Percentiles rank a stretch among this genome's conserved stretches.
Conservation (phyloP, 2,329 filamentous ascomycete genomes). For the Colletotrichum sp. region DNA sequence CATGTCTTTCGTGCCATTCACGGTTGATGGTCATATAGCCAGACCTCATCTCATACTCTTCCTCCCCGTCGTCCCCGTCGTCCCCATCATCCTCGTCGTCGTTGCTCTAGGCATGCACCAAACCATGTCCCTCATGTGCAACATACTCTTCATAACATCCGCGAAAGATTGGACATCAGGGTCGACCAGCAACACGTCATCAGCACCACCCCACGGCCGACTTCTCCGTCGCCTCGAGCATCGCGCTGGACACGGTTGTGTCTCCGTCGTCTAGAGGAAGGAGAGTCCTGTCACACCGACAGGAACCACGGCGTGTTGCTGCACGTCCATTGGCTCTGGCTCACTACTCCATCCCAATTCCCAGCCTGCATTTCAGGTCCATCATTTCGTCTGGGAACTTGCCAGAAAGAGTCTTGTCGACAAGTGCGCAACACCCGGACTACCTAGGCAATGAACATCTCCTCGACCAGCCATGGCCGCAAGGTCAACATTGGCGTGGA, state of each 20-base stretch:
- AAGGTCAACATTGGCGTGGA: background rate
- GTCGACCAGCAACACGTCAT: background rate
- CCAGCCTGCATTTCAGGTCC: background rate
- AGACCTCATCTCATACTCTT: background rate
- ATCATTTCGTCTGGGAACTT: background rate
- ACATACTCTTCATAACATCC: background rate
- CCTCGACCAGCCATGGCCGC: background rate
- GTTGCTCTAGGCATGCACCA: background rate
- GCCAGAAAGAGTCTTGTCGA: background rate
- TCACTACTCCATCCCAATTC: background rate
- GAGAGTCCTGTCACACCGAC: background rate
- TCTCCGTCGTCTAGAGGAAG: background rate
- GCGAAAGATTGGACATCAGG: background rate
- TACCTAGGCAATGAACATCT: background rate
- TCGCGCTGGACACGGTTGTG: background rate
- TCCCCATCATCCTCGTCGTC: background rate
- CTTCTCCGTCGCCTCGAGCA: background rate
- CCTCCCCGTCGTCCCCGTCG: background rate
- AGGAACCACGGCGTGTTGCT: background rate
- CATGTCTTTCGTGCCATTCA: background rate
- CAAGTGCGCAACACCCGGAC: background rate
- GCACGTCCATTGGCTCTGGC: background rate
- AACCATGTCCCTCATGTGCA: background rate
- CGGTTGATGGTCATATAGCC: background rate
- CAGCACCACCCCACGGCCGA: background rate